phyloP scores from a whole-genome alignment of 176 grass and related monocot genomes.

The Chrysopogon serrulatus region DNA sequence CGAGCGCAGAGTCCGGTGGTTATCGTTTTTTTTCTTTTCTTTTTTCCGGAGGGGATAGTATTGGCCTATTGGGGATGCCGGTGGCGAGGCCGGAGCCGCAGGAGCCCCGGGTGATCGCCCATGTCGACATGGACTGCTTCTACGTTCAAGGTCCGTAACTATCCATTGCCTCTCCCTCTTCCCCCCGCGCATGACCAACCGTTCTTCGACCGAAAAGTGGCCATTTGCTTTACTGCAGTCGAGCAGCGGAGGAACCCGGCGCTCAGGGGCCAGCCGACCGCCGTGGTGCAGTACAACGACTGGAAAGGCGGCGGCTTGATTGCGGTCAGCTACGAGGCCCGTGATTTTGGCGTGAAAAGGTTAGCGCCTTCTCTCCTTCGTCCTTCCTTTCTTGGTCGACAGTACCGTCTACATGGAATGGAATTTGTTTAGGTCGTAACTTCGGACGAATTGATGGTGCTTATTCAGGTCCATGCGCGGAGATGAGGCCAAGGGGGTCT shows the following conservation, averaged over 20 bases:
- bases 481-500: constrained; percentile 78
- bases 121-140: constrained; percentile 97
- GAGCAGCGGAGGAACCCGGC: constrained; percentile 77
- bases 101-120: constrained; percentile 80
- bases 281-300: constrained; percentile 93
- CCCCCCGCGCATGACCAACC: not conserved
- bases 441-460: not conserved
- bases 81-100: constrained; percentile 71
- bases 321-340: constrained; percentile 93
- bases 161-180: not conserved
- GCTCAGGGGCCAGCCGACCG: constrained; percentile 77
- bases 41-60: not conserved
- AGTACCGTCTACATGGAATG: not conserved
- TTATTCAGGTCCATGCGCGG: constrained; percentile 85
- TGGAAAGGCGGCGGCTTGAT: constrained; percentile 92
- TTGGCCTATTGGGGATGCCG: constrained; percentile 74
- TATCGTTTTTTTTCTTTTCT: not conserved
- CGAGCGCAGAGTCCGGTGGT: not conserved
- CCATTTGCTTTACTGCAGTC: constrained; percentile 34
- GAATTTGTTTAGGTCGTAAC: not conserved
- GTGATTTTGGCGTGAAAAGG: constrained; percentile 90
- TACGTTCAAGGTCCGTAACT: constrained; percentile 90
- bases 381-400: not conserved
- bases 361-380: too few relatives aligned
- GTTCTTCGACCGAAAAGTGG: not conserved